phyloP scores from a whole-genome alignment of 352 stramenopile species.

The Pythium biforme region DNA sequence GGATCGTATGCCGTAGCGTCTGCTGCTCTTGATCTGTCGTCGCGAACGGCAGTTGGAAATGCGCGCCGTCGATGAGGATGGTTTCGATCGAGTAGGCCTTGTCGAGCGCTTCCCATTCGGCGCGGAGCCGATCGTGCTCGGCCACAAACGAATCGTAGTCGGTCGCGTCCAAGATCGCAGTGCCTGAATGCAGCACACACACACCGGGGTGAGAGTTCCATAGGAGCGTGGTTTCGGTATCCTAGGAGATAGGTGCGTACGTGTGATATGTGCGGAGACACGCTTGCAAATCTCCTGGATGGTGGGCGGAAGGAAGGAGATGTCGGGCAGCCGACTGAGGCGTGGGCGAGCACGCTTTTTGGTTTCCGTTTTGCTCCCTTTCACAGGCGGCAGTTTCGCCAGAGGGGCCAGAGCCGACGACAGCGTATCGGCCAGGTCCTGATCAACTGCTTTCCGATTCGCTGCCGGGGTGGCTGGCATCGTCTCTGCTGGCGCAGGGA shows the following conservation, averaged over 20 bases:
- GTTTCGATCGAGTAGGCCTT: constrained; percentile 37
- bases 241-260: too few species aligned
- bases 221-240: too few species aligned
- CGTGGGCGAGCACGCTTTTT: constrained; percentile 51
- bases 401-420: not conserved
- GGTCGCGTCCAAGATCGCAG: constrained; percentile 56
- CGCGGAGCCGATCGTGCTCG: constrained; percentile 45
- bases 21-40: constrained; percentile 15
- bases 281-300: constrained; percentile 60
- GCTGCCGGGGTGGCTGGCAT: not conserved
- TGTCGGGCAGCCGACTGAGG: constrained; percentile 40
- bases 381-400: not conserved
- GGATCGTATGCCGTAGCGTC: constrained; percentile 1
- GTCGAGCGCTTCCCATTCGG: constrained; percentile 69
- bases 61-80: constrained; percentile 21
- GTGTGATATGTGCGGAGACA: constrained; percentile 41
- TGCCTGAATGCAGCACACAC: too few species aligned
- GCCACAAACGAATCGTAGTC: constrained; percentile 58
- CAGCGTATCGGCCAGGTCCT: not conserved
- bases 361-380: constrained; percentile 11
- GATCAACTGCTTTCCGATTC: not conserved
- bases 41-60: constrained; percentile 23
- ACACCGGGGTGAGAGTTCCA: too few species aligned
- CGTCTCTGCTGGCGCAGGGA: not conserved
- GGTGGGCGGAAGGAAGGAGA: constrained; percentile 48